Evolutionary conservation across 2,329 filamentous ascomycete species (phyloP).

Genomic region (Simplicillium sp.): DNA sequence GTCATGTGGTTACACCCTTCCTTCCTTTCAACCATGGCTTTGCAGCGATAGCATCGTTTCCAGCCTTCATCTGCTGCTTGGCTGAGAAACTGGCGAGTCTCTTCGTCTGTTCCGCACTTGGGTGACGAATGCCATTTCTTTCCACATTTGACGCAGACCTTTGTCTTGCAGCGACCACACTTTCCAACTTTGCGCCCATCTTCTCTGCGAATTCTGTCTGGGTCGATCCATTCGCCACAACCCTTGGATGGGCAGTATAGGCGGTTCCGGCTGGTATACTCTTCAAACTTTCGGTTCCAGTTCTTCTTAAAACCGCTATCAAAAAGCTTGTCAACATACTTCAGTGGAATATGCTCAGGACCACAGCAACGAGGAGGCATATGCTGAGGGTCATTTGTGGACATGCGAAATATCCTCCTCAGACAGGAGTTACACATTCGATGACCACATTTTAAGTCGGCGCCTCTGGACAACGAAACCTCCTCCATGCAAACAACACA

Average conservation of each 20-base stretch:
- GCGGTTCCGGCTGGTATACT: slow-evolving; percentile 64
- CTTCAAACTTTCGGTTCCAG: slow-evolving; percentile 75
- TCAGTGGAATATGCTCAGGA: slow-evolving; percentile 60
- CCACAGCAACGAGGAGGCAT: slow-evolving; percentile 84
- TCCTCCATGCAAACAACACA: slow-evolving; percentile 69
- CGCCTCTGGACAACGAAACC: slow-evolving; percentile 51
- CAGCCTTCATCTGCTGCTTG: slow-evolving; percentile 60
- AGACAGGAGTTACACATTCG: slow-evolving; percentile 74
- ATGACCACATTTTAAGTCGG: slow-evolving; percentile 69
- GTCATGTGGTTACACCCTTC: slow-evolving; percentile 86
- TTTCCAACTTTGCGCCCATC: slow-evolving; percentile 55
- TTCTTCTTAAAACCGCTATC: slow-evolving; percentile 62
- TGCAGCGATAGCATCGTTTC: slow-evolving; percentile 69
- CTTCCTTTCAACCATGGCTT: slow-evolving; percentile 64
- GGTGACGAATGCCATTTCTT: slow-evolving; percentile 60
- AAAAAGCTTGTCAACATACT: slow-evolving; percentile 69
- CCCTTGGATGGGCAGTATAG: slow-evolving; percentile 66
- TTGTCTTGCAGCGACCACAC: slow-evolving; percentile 62
- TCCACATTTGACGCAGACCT: slow-evolving; percentile 67
- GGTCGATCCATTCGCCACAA: slow-evolving; percentile 75
- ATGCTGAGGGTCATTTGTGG: slow-evolving; percentile 64
- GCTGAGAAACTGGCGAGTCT: slow-evolving; percentile 51
- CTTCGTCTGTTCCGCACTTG: slow-evolving; percentile 65
- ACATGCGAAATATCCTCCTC: slow-evolving; percentile 64
- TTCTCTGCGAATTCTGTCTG: slow-evolving; percentile 52